Evolutionary conservation across 768 basidiomycete species (phyloP), one percentile per base, ranked within the genome.

Genomic region (Boletus huronensis): DNA sequence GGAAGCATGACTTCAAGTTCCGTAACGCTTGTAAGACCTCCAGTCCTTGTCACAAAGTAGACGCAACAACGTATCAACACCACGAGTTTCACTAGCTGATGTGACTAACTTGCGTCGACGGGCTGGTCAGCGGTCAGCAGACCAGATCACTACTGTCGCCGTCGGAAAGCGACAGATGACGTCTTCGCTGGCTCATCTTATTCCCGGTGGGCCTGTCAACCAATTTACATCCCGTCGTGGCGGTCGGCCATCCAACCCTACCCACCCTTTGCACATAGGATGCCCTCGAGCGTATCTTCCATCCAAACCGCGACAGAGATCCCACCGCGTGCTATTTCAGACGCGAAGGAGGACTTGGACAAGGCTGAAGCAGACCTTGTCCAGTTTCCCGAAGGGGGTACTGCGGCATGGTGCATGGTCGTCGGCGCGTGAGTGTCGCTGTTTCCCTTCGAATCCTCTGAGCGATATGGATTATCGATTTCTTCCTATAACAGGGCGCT

Each of bases 381-480:
- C 19, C 57, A 61, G 13, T 70, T 69, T 28, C 68, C 68, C 0
- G 68, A 70, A 54, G 68, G 70, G 11, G 68, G 68, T 5, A 34
- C 52, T 3, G 65, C 56, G n/a, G 68, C 70, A 3, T 70, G 69
- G 70, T 47, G 59, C 32, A 50, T 52, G 8, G 59, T 62, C 36
- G 4, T 71, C n/a, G 68, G 69, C 14, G 55, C 53, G 68, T 69
- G 45, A 60, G 61, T 40, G 23, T 35, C 14, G 6, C 23, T 23
- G 6, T 38, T 31, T 19, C 13, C 10, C 9, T 34, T 50, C 8
- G 19, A 11, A 21, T 13, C 8, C 11, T 35, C 23, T 11, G 32
- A 28, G 32, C 9, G 31, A 40, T 21, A 19, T 0, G 0, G 19
- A 14, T 40, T 6, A 6, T 21, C 14, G 13, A 31, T 26, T 5